phyloP scores from a whole-genome alignment of 2,329 filamentous ascomycete species.

The Fusarium bulbicola region DNA sequence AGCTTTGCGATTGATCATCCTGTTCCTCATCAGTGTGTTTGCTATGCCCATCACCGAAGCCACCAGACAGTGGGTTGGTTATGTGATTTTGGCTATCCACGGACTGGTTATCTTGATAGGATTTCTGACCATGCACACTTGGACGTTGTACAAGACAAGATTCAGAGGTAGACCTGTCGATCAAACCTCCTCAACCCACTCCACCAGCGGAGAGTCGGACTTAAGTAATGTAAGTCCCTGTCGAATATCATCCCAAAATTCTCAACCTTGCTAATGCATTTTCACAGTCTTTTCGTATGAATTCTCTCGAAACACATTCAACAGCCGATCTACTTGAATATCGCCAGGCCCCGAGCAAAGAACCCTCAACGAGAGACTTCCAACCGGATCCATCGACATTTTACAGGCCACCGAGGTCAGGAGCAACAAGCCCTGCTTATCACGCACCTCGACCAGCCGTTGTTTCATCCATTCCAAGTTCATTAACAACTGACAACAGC shows the following conservation, averaged over 20 bases:
- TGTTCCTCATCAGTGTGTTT: neutral
- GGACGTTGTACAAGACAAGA: neutral
- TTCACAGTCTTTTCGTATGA: neutral
- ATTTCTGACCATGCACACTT: neutral
- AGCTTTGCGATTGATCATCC: neutral
- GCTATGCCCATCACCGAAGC: neutral
- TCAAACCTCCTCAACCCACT: no score
- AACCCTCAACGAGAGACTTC: neutral
- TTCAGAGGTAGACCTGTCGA: neutral
- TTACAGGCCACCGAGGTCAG: neutral
- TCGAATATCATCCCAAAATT: neutral
- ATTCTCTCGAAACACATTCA: neutral
- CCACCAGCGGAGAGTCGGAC: no score
- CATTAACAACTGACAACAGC: rapidly evolving
- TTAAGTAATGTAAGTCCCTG: neutral
- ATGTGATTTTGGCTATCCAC: neutral
- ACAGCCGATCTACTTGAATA: neutral
- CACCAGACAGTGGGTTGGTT: neutral
- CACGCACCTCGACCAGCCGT: neutral
- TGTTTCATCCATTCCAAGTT: rapidly evolving
- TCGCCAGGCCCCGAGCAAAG: neutral
- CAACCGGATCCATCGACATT: neutral
- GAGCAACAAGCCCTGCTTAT: neutral
- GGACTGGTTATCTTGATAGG: neutral
- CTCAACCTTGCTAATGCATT: neutral